Percentiles rank a stretch among this genome's conserved stretches.
Conservation (phyloP, 495 filamentous ascomycete genomes). For the Hypoxylon fragiforme region DNA sequence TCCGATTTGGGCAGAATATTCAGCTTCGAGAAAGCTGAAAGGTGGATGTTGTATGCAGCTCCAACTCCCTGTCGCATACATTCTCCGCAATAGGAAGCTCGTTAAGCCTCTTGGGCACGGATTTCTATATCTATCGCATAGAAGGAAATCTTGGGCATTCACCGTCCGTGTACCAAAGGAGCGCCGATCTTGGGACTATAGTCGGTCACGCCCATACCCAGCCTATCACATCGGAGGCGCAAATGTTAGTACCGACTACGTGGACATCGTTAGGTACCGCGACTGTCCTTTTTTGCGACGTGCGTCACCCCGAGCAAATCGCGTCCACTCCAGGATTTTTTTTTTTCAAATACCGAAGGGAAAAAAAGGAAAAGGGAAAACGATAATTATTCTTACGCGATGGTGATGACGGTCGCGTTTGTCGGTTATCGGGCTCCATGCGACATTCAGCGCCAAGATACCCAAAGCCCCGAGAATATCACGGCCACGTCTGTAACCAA, state of each 20-base stretch:
- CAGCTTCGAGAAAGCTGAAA: constrained; percentile 31
- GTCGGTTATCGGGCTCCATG: constrained; percentile 3
- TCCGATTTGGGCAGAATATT: constrained; percentile 7
- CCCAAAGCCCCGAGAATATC: constrained; percentile 2
- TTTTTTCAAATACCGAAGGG: no score
- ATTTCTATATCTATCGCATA: neutral
- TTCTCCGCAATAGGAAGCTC: neutral
- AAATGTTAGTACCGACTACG: constrained; percentile 9
- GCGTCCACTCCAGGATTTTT: neutral
- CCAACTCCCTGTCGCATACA: neutral
- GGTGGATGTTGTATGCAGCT: constrained; percentile 7
- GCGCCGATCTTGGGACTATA: neutral
- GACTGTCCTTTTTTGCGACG: constrained; percentile 5
- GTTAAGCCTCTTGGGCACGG: neutral
- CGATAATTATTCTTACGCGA: neutral
- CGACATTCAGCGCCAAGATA: constrained; percentile 8
- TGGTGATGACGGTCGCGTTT: neutral
- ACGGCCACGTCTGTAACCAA: constrained; percentile 13
- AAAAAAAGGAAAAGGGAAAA: no score
- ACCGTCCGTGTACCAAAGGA: neutral
- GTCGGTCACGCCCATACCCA: neutral
- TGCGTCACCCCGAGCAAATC: constrained; percentile 6
- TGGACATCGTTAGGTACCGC: constrained; percentile 19
- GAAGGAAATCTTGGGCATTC: neutral
- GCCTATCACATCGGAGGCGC: constrained; percentile 3